These are phyloP conservation scores for Penicillium silybi DNA, from an alignment of 495 filamentous ascomycete genomes.

Conservation along the genomic window DNA sequence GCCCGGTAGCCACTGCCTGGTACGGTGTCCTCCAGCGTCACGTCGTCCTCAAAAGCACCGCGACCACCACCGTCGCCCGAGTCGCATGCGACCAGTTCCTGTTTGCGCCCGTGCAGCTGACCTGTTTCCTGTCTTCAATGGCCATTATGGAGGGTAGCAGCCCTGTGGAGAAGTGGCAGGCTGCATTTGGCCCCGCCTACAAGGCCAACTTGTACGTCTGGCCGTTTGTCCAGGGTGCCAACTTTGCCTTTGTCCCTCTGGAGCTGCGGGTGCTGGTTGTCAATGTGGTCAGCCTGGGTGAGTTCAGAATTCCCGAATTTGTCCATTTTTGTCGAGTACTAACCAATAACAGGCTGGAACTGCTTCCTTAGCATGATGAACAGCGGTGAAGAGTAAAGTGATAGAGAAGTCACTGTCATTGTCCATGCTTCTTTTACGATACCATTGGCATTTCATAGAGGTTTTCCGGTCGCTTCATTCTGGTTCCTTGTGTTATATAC, in stretches of 20 bases:
- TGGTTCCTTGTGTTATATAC: constrained; percentile 1
- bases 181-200: constrained; percentile 64
- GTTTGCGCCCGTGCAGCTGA: constrained; percentile 79
- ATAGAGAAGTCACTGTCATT: neutral
- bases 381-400: constrained; percentile 42
- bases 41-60: constrained; percentile 60
- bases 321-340: constrained; percentile 7
- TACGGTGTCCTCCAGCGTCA: constrained; percentile 72
- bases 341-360: constrained; percentile 72
- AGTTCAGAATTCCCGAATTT: constrained; percentile 21
- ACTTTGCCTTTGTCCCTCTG: constrained; percentile 87
- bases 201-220: constrained; percentile 87
- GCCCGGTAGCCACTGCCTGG: constrained; percentile 87
- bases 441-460: constrained; percentile 19
- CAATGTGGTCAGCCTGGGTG: constrained; percentile 75
- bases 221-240: constrained; percentile 85
- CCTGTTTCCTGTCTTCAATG: constrained; percentile 80
- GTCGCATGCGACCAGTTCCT: constrained; percentile 81
- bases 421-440: constrained; percentile 17
- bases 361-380: constrained; percentile 89
- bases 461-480: constrained; percentile 4
- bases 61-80: constrained; percentile 71
- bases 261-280: constrained; percentile 84
- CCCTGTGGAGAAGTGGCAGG: constrained; percentile 65
- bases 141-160: constrained; percentile 77